phyloP scores from a whole-genome alignment of 768 basidiomycete species.

The Udeniomyces megalosporus region DNA sequence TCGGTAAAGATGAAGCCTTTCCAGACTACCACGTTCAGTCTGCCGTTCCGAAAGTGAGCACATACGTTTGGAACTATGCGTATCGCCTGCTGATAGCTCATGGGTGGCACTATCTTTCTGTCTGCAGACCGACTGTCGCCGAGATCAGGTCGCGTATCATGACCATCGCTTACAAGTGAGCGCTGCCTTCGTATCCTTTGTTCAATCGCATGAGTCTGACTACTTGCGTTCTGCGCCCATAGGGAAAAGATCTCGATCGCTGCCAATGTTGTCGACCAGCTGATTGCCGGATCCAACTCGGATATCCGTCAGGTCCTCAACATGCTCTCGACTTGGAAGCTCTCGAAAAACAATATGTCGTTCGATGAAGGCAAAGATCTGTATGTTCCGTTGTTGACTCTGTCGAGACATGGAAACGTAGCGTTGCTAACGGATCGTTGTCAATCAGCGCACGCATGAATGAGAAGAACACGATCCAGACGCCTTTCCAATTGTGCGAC shows the following conservation, averaged over 20 bases:
- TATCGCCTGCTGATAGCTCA: background rate
- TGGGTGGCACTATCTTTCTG: background rate
- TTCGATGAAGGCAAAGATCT: slow-evolving; percentile 85
- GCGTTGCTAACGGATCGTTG: too few species aligned
- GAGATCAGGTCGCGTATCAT: slow-evolving; percentile 73
- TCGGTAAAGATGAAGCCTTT: slow-evolving; percentile 88
- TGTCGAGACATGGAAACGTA: too few species aligned
- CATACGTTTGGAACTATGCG: too few species aligned
- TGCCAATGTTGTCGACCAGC: slow-evolving; percentile 77
- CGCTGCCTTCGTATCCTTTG: background rate
- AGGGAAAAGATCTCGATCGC: slow-evolving; percentile 92
- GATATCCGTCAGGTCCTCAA: slow-evolving; percentile 95
- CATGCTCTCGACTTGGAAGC: slow-evolving; percentile 93
- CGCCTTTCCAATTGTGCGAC: slow-evolving; percentile 79
- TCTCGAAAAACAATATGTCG: slow-evolving; percentile 58
- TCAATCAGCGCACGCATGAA: slow-evolving; percentile 58
- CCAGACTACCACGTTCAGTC: slow-evolving; percentile 47
- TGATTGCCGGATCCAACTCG: slow-evolving; percentile 72
- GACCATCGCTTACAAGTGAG: slow-evolving; percentile 77
- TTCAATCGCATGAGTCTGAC: background rate
- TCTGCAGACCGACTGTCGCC: slow-evolving; percentile 51
- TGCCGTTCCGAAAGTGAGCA: slow-evolving; percentile 66
- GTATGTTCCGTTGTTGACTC: slow-evolving; percentile 36
- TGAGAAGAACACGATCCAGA: slow-evolving; percentile 79
- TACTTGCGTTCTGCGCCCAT: background rate